Conservation (phyloP, 75 land plant species). For the Adiantum capillusveneris region DNA sequence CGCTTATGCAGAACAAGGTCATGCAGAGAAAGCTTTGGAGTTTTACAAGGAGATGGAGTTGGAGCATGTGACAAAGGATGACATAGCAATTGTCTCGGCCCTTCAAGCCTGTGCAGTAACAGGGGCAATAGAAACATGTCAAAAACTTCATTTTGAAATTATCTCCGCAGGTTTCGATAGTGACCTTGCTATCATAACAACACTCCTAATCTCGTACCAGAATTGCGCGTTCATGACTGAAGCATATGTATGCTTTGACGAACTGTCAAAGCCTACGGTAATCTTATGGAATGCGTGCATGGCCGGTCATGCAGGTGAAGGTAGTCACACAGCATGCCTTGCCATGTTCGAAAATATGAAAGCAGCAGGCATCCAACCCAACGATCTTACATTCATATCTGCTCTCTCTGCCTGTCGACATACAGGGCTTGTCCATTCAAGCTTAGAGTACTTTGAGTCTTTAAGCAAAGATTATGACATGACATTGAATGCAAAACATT, state of each 20-base stretch:
- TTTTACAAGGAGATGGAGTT: constrained; percentile 1
- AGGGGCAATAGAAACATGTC: constrained; percentile 1
- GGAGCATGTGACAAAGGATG: not conserved
- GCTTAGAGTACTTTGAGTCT: not conserved
- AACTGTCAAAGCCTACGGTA: not conserved
- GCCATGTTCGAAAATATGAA: not conserved
- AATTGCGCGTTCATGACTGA: constrained; percentile 1
- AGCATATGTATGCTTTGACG: not conserved
- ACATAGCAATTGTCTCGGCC: constrained; percentile 1
- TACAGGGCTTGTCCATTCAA: constrained; percentile 5
- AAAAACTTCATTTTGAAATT: constrained; percentile 2
- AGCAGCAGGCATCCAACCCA: not conserved
- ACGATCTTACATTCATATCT: not conserved
- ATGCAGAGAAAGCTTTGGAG: not conserved
- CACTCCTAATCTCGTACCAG: not conserved
- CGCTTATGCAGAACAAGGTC: not conserved
- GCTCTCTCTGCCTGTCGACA: not conserved
- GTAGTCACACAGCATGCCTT: not conserved
- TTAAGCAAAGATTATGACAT: not conserved
- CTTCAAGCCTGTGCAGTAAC: constrained; percentile 11
- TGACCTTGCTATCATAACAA: not conserved
- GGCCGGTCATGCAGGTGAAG: not conserved
- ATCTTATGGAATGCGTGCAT: constrained; percentile 1
- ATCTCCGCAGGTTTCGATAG: not conserved
- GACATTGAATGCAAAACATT: not conserved